These are phyloP conservation scores for Aspergillus tamarii DNA, from an alignment of 2,329 filamentous ascomycete genomes.

Conservation along the genomic window DNA sequence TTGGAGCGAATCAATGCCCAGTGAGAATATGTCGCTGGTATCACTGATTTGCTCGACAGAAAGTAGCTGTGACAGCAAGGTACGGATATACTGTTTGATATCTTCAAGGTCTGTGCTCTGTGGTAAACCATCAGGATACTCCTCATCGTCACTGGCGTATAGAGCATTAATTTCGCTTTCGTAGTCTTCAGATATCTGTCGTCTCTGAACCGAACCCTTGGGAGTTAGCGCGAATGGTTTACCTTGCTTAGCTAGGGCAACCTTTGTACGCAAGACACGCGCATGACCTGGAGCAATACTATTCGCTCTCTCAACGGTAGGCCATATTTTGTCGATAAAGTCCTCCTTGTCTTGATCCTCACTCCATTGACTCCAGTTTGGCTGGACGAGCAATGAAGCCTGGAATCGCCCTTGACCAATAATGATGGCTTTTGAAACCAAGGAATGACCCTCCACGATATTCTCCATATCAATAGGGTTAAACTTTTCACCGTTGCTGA, in stretches of 20 bases:
- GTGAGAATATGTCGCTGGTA: constrained; percentile 12
- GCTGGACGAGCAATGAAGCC: constrained; percentile 41
- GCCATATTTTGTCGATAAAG: constrained; percentile 49
- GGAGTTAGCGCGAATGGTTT: constrained; percentile 50
- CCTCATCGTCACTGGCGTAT: neutral
- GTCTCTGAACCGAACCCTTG: constrained; percentile 40
- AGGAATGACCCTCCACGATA: constrained; percentile 33
- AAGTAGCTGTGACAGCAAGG: neutral
- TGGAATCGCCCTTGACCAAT: constrained; percentile 39
- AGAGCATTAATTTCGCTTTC: constrained; percentile 15
- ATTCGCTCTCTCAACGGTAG: constrained; percentile 48
- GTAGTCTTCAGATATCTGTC: constrained; percentile 14
- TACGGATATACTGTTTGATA: neutral
- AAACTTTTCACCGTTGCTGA: constrained; percentile 48
- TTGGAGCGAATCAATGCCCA: constrained; percentile 21
- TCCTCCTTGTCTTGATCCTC: constrained; percentile 8
- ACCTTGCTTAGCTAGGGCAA: constrained; percentile 43
- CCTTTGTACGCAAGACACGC: constrained; percentile 44
- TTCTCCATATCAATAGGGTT: constrained; percentile 46
- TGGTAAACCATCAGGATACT: no score
- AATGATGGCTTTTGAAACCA: constrained; percentile 34
- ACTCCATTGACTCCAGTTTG: constrained; percentile 17
- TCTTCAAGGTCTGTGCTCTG: no score
- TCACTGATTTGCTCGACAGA: neutral
- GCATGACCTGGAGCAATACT: constrained; percentile 41